These are phyloP conservation scores for Auriculariales sp. DNA, from an alignment of 768 basidiomycete genomes.

Conservation along the genomic window DNA sequence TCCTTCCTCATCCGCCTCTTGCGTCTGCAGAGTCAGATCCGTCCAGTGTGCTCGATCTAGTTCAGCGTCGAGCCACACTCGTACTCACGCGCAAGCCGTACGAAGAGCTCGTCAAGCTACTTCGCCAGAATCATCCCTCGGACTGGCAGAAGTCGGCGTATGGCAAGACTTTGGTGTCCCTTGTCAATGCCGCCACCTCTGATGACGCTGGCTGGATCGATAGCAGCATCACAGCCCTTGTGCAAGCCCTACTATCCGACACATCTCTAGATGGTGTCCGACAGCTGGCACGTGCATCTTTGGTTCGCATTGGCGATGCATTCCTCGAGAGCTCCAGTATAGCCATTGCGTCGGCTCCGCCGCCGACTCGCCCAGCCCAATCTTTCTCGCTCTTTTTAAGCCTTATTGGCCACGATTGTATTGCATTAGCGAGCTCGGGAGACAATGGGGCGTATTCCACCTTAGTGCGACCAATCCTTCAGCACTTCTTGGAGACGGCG, in stretches of 20 bases:
- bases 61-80: neutral
- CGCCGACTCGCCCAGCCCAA: neutral
- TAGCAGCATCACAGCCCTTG: neutral
- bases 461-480: neutral
- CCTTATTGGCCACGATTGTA: neutral
- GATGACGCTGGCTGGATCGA: neutral
- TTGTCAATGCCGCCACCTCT: neutral
- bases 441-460: neutral
- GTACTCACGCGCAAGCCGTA: neutral
- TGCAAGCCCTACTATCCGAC: neutral
- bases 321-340: neutral
- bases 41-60: neutral
- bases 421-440: neutral
- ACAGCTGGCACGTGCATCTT: neutral
- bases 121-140: neutral
- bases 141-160: neutral
- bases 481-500: neutral
- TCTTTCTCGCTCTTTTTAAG: neutral
- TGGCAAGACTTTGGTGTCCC: neutral
- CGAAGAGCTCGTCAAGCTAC: neutral
- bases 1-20: neutral
- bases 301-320: neutral
- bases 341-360: neutral
- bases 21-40: neutral
- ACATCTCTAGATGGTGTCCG: neutral